Base-by-base conservation (phyloP, 495 filamentous ascomycete genomes). In the Aspergillus diversus region DNA sequence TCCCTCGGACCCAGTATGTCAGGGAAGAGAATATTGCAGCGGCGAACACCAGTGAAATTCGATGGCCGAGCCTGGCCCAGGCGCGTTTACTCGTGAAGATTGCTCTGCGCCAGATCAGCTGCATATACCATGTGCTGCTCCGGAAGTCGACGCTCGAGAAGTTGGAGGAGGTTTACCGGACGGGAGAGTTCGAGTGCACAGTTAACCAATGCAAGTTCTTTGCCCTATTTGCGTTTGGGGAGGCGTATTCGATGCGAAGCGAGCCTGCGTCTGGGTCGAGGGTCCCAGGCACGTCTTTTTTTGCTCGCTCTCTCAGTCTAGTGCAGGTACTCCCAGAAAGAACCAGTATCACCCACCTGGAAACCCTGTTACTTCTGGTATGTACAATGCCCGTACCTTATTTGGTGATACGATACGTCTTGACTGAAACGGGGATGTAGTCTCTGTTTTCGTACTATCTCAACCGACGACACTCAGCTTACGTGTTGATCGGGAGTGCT, bases 361-460 rank as follows among this genome's bases (percentile, higher is more conserved):
- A 80, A 55, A 80, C 74, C 0, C 47, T 80, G 16, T 57, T 81
- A 3, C 53, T 79, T 8, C 61, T 81, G 59, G 77, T 80, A 66
- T 47, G 76, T 64, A 8, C 17, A 11, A 17, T 8, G 1, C 16
- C 16, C 21, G 42, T 13, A 12, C 31, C 42, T 33, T 31, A 13
- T 53, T 39, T 37, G 8, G 9, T 21, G 17, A 27, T 27, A 27
- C 21, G 21, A 27, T 27, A 27, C 21, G 21, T 27, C 21, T 27
- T 27, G 16, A 21, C 21, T 31, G 21, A 50, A 31, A 17, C 11
- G 6, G 27, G 16, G 11, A 21, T 7, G 43, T 17, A 80, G 77
- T 78, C 77, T 2, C 55, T 80, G 4, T 81, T 79, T 48, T 81
- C 78, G 2, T 76, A 80, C 50, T 78, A 79, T 60, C 69, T 80